Evolutionary conservation across 2,329 filamentous ascomycete genomes (phyloP), one percentile per base, ranked within the genome.

Genomic region (Periconia digitata): DNA sequence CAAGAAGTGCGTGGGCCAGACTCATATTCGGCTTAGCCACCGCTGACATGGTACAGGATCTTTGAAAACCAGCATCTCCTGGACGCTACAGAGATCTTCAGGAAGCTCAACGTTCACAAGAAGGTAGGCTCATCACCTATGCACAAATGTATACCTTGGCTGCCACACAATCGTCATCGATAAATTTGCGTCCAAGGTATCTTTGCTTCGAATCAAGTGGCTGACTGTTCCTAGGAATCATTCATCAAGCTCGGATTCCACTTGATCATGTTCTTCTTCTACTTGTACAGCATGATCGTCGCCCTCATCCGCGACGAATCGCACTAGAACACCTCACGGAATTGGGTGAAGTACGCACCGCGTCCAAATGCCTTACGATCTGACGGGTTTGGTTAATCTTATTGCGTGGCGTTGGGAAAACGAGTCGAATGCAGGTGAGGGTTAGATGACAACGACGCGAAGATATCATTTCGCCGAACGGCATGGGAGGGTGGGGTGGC

Each of bases 211-310:
- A 15, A 27, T 24, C 16, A 22, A 35, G n/a, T n/a, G 13, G 43
- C 59, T 65, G 40, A 64, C 51, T 36, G 6, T 16, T 6, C 13
- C 8, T 34, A 96, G 92, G 94, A 99, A 84, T 97, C 94, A 0
- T 99, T 99, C 75, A 86, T 94, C 79, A 99, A 99, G 80, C 89
- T 99, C 37, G 94, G 92, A 47, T 99, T 99, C 82, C 94, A 99
- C 76, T 81, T 99, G 52, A 75, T 99, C 77, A 96, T 99, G 91
- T 99, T 99, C 84, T 99, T 99, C 85, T 99, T 97, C 84, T 99
- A 99, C 79, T 87, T 99, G 48, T 96, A 96, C 84, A 95, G 89
- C 86, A 95, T 94, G 89, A 94, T 94, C 63, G 92, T 96, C 57
- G 92, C 94, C 59, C 83, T 99, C 55, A 99, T 99, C 79, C 86